A percentile compares a stretch with the other conserved stretches of the same genome.
Conservation (phyloP, 371 early-diverging fungal species). For the Haplosporangium sp. region DNA sequence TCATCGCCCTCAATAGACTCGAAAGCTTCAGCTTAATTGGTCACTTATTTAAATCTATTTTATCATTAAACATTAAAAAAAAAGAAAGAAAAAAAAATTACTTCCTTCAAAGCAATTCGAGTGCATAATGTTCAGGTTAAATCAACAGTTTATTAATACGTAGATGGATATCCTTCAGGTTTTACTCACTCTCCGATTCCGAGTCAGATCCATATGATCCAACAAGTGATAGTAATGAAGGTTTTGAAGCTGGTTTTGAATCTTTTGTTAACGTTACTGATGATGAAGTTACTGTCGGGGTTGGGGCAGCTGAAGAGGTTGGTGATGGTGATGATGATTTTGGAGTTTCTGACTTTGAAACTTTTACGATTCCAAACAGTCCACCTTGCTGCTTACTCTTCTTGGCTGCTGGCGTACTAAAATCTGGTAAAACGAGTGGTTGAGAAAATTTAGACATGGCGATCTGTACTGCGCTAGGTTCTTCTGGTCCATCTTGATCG, state of each 20-base stretch:
- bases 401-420: slow-evolving; percentile 55
- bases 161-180: neutral
- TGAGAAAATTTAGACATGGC: slow-evolving; percentile 55
- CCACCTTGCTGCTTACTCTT: slow-evolving; percentile 51
- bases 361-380: slow-evolving; percentile 36
- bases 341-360: neutral
- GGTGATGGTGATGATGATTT: neutral
- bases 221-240: slow-evolving; percentile 38
- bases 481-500: slow-evolving; percentile 55
- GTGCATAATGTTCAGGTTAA: neutral
- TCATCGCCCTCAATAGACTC: slow-evolving; percentile 28
- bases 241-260: neutral
- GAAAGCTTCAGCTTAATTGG: slow-evolving; percentile 16
- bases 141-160: neutral
- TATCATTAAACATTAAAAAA: neutral
- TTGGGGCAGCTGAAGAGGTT: neutral
- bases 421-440: slow-evolving; percentile 57
- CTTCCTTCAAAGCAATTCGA: neutral
- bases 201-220: slow-evolving; percentile 48
- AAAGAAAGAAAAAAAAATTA: neutral
- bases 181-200: slow-evolving; percentile 28
- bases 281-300: neutral
- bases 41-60: neutral
- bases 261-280: neutral
- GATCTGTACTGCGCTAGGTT: slow-evolving; percentile 61